These are phyloP conservation scores for Cucurbita ficifolia DNA, from an alignment of 306 rosid species.

Conservation along the genomic window DNA sequence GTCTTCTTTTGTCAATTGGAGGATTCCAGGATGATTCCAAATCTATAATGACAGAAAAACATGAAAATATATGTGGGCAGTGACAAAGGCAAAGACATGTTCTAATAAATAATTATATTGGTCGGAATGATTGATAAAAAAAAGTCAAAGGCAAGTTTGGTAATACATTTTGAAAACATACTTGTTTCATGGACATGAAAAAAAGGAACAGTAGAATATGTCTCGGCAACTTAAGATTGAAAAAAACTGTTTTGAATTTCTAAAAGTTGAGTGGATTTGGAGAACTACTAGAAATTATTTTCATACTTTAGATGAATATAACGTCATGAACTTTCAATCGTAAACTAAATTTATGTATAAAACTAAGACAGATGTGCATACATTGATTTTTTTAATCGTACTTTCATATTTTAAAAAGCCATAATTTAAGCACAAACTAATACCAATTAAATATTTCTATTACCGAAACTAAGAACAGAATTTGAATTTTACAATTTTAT, in stretches of 20 bases:
- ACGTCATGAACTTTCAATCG: too few species aligned
- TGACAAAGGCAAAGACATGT: neutral
- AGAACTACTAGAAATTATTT: neutral
- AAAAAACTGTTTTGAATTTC: neutral
- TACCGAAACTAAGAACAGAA: too few species aligned
- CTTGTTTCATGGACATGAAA: neutral
- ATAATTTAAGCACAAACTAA: too few species aligned
- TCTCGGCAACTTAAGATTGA: neutral
- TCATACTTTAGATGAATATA: neutral
- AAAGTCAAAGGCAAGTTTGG: neutral
- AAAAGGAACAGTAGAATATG: neutral
- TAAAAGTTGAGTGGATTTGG: neutral
- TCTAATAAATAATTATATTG: neutral
- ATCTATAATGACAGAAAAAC: conserved; percentile 43
- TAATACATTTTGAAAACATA: neutral
- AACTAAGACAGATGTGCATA: too few species aligned
- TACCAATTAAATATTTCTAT: too few species aligned
- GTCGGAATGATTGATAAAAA: neutral
- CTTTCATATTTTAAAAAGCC: too few species aligned
- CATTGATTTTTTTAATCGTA: too few species aligned
- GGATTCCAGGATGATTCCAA: conserved; percentile 98
- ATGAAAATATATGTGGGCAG: conserved; percentile 6
- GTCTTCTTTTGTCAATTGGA: conserved; percentile 81
- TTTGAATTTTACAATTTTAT: too few species aligned
- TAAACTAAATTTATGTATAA: too few species aligned